phyloP scores from a whole-genome alignment of 768 basidiomycete genomes.

The Phanerodontia chrysosporium region DNA sequence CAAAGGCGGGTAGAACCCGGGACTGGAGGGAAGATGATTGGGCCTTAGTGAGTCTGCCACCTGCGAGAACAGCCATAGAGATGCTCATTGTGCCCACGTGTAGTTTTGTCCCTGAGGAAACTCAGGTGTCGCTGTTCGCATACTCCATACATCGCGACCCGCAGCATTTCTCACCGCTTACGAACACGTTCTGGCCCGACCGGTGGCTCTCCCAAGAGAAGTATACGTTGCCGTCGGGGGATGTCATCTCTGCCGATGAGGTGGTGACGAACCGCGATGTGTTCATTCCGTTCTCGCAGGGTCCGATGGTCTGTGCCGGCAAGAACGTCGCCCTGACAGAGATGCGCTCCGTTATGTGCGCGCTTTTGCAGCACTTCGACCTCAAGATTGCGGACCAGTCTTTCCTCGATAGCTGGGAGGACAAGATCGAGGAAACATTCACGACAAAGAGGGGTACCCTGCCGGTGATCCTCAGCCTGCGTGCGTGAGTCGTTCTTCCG shows the following conservation, averaged over 20 bases:
- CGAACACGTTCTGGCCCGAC: slow-evolving; percentile 21
- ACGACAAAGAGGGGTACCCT: slow-evolving; percentile 9
- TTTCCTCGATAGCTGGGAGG: slow-evolving; percentile 8
- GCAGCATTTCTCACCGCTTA: slow-evolving; percentile 18
- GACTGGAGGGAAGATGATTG: slow-evolving; percentile 16
- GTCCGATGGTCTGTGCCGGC: slow-evolving; percentile 10
- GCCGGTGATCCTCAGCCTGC: slow-evolving; percentile 2
- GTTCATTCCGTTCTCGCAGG: slow-evolving; percentile 13
- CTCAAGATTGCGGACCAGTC: slow-evolving; percentile 13
- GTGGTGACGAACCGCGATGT: slow-evolving; percentile 9
- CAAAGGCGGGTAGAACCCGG: slow-evolving; percentile 14
- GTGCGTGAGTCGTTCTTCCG: neutral
- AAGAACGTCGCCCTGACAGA: slow-evolving; percentile 14
- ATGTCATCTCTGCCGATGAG: neutral
- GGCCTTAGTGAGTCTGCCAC: slow-evolving; percentile 12
- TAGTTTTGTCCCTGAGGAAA: slow-evolving; percentile 19
- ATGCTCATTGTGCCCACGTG: neutral
- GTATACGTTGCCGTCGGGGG: slow-evolving; percentile 2
- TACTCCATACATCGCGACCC: slow-evolving; percentile 19
- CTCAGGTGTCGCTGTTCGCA: slow-evolving; percentile 11
- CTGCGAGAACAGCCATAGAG: neutral
- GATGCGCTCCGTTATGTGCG: slow-evolving; percentile 11
- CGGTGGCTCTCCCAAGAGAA: slow-evolving; percentile 18
- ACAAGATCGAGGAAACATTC: slow-evolving; percentile 6
- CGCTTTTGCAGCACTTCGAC: slow-evolving; percentile 13